These are phyloP conservation scores for Camelina hispida DNA, from an alignment of 345 rosid species.

Conservation along the genomic window DNA sequence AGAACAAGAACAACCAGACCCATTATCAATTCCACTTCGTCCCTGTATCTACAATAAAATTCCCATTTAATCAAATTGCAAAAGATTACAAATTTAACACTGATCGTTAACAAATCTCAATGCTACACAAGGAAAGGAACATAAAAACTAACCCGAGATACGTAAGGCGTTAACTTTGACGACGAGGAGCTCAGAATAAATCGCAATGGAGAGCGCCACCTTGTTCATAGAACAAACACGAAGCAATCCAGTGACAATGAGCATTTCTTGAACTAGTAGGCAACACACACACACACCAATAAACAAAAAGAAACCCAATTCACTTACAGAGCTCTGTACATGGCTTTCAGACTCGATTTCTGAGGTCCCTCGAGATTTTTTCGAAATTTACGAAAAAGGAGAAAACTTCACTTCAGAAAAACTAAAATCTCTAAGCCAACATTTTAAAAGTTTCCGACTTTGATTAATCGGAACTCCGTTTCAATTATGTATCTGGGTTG, in stretches of 20 bases:
- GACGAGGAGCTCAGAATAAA: conserved; percentile 20
- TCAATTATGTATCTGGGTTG: conserved; percentile 15
- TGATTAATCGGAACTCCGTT: background rate
- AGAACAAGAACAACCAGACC: conserved; percentile 43
- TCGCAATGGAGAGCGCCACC: conserved; percentile 37
- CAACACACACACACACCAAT: background rate
- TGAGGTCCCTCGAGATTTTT: background rate
- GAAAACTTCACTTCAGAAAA: conserved; percentile 11
- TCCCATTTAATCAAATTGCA: background rate
- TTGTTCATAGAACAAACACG: conserved; percentile 5
- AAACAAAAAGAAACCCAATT: background rate
- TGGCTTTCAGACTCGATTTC: conserved; percentile 12
- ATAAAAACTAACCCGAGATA: conserved; percentile 30
- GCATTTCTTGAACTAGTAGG: background rate
- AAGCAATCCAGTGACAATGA: conserved; percentile 19
- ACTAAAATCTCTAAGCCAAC: background rate
- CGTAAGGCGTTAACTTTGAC: conserved; percentile 19
- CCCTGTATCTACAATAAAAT: conserved; percentile 45
- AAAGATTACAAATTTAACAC: background rate
- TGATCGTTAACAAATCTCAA: conserved; percentile 6
- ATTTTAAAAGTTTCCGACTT: too few species aligned
- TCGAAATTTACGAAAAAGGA: conserved; percentile 26
- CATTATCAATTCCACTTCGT: conserved; percentile 37
- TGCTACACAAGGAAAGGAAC: background rate
- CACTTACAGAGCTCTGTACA: conserved; percentile 48